These are phyloP conservation scores for Penicillium bovifimosum DNA, from an alignment of 495 filamentous ascomycete species.

Conservation along the genomic window DNA sequence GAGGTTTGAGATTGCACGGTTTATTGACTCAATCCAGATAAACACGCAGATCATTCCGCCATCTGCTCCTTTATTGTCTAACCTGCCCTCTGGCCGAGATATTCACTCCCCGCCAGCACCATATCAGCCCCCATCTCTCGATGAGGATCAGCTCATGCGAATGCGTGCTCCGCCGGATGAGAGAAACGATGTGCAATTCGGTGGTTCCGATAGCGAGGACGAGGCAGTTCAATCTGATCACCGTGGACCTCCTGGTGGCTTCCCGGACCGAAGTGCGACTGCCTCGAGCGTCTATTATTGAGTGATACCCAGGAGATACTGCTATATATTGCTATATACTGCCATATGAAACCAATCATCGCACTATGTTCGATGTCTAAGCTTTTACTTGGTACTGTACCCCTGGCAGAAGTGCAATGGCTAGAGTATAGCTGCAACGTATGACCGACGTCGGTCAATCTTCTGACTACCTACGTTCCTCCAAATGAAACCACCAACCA, in stretches of 20 bases:
- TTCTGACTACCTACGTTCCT: not conserved
- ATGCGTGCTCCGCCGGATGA: conserved; percentile 43
- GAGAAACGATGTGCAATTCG: conserved; percentile 22
- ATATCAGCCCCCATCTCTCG: conserved; percentile 55
- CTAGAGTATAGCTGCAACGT: too few species aligned
- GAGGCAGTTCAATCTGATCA: conserved; percentile 35
- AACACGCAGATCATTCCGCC: conserved; percentile 74
- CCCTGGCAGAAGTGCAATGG: too few species aligned
- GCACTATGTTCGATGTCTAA: too few species aligned
- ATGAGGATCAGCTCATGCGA: conserved; percentile 47
- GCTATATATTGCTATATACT: too few species aligned
- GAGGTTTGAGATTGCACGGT: not conserved
- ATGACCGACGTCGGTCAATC: not conserved
- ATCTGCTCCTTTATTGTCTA: conserved; percentile 59
- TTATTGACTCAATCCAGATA: conserved; percentile 48
- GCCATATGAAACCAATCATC: too few species aligned
- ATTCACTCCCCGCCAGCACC: conserved; percentile 60
- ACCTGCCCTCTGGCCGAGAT: conserved; percentile 82
- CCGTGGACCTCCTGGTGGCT: conserved; percentile 41
- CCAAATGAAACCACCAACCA: not conserved
- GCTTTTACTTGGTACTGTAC: too few species aligned
- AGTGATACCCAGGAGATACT: conserved; percentile 28
- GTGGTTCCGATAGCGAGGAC: conserved; percentile 43
- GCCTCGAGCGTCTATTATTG: conserved; percentile 41
- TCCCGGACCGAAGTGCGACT: conserved; percentile 33